phyloP scores from a whole-genome alignment of 2,329 filamentous ascomycete genomes.

The Penicillium sp. region DNA sequence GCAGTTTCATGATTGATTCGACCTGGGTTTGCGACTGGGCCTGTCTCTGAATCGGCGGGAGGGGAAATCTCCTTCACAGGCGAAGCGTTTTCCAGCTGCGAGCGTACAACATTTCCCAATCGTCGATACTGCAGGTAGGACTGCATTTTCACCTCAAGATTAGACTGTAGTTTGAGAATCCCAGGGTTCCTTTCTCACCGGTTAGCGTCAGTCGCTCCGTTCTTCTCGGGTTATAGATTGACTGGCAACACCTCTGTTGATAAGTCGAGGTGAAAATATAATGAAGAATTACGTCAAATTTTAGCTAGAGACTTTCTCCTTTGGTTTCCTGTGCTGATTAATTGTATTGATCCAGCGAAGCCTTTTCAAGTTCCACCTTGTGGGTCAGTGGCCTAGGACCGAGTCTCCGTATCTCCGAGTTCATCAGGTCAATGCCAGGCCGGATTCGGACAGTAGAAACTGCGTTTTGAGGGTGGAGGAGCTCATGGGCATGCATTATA shows the following conservation, averaged over 20 bases:
- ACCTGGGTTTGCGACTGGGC: not conserved
- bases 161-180: conserved; percentile 8
- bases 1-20: not conserved
- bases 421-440: not conserved
- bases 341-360: not conserved
- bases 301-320: not conserved
- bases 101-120: conserved; percentile 17
- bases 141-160: conserved; percentile 19
- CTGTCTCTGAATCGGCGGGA: not conserved
- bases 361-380: not conserved
- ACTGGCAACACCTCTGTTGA: not conserved
- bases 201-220: not conserved
- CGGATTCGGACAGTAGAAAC: not conserved
- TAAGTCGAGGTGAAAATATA: not conserved
- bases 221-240: too few relatives aligned
- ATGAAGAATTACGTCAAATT: not conserved
- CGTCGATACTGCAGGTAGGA: conserved; percentile 26
- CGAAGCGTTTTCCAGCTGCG: conserved; percentile 11
- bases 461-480: not conserved
- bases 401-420: not conserved
- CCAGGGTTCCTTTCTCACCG: conserved; percentile 12
- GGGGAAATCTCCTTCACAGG: not conserved
- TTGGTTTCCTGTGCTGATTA: conserved; percentile 1
- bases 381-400: conserved; percentile 2
- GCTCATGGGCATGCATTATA: too few relatives aligned